Conservation (phyloP, 345 rosid genomes). For the Eucalyptus urophylla region DNA sequence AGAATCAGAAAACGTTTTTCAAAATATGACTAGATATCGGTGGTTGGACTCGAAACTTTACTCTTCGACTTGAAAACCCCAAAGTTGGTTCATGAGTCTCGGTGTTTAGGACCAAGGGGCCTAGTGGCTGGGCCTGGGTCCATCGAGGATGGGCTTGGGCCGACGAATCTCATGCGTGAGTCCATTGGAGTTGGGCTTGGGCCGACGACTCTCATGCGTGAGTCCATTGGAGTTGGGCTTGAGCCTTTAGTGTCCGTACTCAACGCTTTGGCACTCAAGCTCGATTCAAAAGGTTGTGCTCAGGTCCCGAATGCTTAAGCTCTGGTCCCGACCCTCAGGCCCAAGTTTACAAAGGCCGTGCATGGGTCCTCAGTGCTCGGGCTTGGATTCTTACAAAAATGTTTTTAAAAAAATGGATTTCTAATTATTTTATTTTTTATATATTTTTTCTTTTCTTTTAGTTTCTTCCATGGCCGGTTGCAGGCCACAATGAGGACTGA, state of each 20-base stretch:
- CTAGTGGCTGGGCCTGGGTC: neutral
- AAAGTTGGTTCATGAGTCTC: neutral
- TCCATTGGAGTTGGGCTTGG: neutral
- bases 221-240: neutral
- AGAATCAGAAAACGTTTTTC: fast-evolving
- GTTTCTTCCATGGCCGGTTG: too few species aligned
- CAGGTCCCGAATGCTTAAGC: fast-evolving
- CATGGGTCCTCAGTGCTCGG: neutral
- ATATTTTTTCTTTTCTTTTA: too few species aligned
- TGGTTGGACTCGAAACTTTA: too few species aligned
- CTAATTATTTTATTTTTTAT: too few species aligned
- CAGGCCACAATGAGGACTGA: fast-evolving
- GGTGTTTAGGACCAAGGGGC: neutral
- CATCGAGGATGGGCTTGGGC: neutral
- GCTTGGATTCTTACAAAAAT: neutral
- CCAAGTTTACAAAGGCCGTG: too few species aligned
- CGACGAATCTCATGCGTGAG: neutral
- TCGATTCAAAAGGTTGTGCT: neutral
- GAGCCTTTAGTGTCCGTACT: neutral
- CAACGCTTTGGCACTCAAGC: neutral
- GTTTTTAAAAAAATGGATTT: too few species aligned
- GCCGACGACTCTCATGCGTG: neutral
- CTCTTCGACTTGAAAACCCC: neutral
- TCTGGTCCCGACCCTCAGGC: neutral
- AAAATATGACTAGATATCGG: too few species aligned